Conservation (phyloP, 208 protist genomes). For the Crithidia brevicula region DNA sequence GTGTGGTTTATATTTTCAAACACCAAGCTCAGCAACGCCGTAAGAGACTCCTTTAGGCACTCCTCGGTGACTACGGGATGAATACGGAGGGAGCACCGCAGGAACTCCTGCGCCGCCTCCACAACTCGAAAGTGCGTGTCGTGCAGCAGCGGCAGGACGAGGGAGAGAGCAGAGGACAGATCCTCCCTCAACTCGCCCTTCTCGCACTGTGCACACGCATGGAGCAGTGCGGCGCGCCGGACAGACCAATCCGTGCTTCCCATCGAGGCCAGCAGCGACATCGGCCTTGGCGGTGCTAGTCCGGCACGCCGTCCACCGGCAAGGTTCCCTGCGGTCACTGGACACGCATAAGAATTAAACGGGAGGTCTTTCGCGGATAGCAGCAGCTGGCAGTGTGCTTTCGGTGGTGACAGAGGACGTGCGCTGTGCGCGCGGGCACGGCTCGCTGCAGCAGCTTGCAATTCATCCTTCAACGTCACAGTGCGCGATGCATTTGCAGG, state of each 20-base stretch:
- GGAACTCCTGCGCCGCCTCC: constrained; percentile 39
- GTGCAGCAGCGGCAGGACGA: constrained; percentile 28
- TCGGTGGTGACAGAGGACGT: neutral
- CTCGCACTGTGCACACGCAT: constrained; percentile 12
- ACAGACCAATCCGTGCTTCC: constrained; percentile 47
- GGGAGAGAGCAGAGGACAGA: constrained; percentile 5
- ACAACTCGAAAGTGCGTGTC: constrained; percentile 61
- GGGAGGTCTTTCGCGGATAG: constrained; percentile 3
- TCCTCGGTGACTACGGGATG: constrained; percentile 13
- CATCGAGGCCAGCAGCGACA: constrained; percentile 23
- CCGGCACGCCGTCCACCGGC: no score
- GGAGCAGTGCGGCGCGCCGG: constrained; percentile 12
- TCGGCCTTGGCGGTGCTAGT: neutral
- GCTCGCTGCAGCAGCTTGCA: constrained; percentile 35
- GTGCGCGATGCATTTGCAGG: constrained; percentile 15
- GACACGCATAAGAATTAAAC: neutral
- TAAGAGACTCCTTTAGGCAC: neutral
- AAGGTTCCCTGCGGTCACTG: neutral
- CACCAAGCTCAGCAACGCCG: constrained; percentile 1
- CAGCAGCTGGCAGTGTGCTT: constrained; percentile 15
- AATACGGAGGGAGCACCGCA: constrained; percentile 11
- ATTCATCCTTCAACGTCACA: constrained; percentile 35
- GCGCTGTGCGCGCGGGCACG: constrained; percentile 12
- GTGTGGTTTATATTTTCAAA: constrained; percentile 10
- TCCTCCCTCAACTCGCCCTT: neutral